Base-by-base conservation (phyloP, 1,139 yeast genomes). In the Petasospora fabianii region DNA sequence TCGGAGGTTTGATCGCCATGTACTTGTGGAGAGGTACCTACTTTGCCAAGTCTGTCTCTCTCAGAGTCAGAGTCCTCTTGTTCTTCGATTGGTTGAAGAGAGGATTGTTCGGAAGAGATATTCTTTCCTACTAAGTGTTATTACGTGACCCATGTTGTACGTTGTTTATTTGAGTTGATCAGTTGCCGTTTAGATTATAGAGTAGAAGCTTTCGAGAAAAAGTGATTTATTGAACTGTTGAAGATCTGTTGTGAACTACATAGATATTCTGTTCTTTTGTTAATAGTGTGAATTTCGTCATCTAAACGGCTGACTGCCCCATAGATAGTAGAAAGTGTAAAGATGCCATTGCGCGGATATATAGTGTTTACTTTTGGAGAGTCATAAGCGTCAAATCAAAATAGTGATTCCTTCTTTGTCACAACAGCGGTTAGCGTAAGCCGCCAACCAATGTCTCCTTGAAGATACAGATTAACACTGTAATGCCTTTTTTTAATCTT, bases 21-120 rank as follows among this genome's bases (percentile, higher is more conserved):
- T 78, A 78, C 55, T 58, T 77, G 39, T 78, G 84, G 84, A 71
- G 84, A 60, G 71, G 80, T 30, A 79, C 76, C 21, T 78, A 78
- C 59, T 77, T 77, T 60, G 73, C 82, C 21, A 80, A 78, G 56
- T 71, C 79, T 31, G 83, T 78, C 29, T 72, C 81, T 38, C 54
- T 75, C 47, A 68, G 84, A 54, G 74, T 79, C 3, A 67, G 84
- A 50, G 75, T 74, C 3, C 62, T 76, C 47, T 58, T 78, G 56
- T 72, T 73, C 56, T 69, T 76, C 66, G 84, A 78, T 52, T 78
- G 84, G 83, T 52, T 77, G 48, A 77, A 76, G 55, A 72, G 83
- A 51, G 82, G 80, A 24, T 54, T 77, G 35, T 77, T 77, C 51
- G 82, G 83, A 7, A 71, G 83, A 56, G 82, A 76, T 50, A 62